Conservation (phyloP, 371 early-diverging fungal species). For the Blakeslea trispora region DNA sequence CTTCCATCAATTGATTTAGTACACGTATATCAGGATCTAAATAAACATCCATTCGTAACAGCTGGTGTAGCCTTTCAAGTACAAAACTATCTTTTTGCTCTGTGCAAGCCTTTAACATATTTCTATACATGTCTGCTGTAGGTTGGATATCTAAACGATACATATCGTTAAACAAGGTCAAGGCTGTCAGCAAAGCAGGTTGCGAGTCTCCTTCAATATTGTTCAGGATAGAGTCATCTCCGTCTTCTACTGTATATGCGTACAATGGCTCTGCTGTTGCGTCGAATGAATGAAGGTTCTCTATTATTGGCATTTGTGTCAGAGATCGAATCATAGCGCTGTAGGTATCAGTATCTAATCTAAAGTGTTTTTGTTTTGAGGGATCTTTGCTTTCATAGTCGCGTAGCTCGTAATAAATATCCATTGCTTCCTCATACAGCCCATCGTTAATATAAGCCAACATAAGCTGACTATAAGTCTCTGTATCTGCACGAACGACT, state of each 20-base stretch:
- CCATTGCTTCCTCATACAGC: slow-evolving; percentile 42
- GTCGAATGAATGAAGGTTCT: slow-evolving; percentile 2
- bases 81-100: slow-evolving; percentile 32
- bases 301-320: slow-evolving; percentile 7
- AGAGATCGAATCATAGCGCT: slow-evolving; percentile 14
- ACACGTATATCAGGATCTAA: slow-evolving; percentile 41
- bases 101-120: slow-evolving; percentile 36
- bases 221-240: slow-evolving; percentile 7
- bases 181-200: slow-evolving; percentile 32
- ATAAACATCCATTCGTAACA: slow-evolving; percentile 48
- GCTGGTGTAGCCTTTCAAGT: slow-evolving; percentile 40
- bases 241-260: slow-evolving; percentile 31
- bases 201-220: slow-evolving; percentile 31
- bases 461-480: slow-evolving; percentile 40
- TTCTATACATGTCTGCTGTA: slow-evolving; percentile 38
- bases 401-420: slow-evolving; percentile 43
- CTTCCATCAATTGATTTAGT: slow-evolving; percentile 45
- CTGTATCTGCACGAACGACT: slow-evolving; percentile 23
- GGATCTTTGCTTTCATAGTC: slow-evolving; percentile 23
- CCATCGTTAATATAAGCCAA: slow-evolving; percentile 45
- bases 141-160: slow-evolving; percentile 39
- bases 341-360: slow-evolving; percentile 12
- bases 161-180: slow-evolving; percentile 50
- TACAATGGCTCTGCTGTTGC: slow-evolving; percentile 19
- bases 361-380: slow-evolving; percentile 1